Conservation (phyloP, 2,329 filamentous ascomycete genomes). For the Fusarium pseudonygamai region DNA sequence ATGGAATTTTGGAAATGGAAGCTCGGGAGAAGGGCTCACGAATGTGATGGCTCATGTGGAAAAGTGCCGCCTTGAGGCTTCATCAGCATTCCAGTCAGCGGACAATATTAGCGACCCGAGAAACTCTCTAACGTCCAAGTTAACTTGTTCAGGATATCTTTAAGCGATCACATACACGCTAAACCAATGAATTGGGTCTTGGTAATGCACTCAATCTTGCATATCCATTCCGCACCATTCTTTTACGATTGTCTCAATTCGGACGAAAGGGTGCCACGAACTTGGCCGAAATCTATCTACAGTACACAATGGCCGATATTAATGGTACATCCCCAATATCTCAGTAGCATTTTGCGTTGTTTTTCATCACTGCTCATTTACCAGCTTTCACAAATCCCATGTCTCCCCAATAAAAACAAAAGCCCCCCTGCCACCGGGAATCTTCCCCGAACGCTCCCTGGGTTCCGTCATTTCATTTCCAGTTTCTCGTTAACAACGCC, state of each 20-base stretch:
- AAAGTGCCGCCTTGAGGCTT: constrained; percentile 4
- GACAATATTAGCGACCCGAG: neutral
- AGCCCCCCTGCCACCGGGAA: constrained; percentile 33
- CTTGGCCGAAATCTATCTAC: constrained; percentile 1
- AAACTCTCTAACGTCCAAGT: neutral
- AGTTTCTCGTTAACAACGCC: constrained; percentile 7
- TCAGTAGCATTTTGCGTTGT: constrained; percentile 12
- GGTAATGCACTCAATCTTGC: constrained; percentile 33
- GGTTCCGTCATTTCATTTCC: constrained; percentile 20
- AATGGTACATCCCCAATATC: neutral
- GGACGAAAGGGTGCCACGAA: neutral
- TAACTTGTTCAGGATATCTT: neutral
- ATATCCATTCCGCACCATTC: constrained; percentile 24
- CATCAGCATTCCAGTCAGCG: constrained; percentile 13
- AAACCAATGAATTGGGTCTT: constrained; percentile 19
- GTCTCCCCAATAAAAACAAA: constrained; percentile 6
- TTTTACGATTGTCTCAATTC: constrained; percentile 19
- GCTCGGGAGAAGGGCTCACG: constrained; percentile 23
- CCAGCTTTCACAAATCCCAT: constrained; percentile 28
- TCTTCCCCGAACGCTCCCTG: constrained; percentile 23
- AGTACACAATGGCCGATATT: neutral
- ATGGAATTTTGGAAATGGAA: constrained; percentile 6
- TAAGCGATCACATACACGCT: neutral
- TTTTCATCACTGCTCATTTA: constrained; percentile 26
- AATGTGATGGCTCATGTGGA: neutral